Conservation (phyloP, 768 basidiomycete species). For the Boletus reticulatus region DNA sequence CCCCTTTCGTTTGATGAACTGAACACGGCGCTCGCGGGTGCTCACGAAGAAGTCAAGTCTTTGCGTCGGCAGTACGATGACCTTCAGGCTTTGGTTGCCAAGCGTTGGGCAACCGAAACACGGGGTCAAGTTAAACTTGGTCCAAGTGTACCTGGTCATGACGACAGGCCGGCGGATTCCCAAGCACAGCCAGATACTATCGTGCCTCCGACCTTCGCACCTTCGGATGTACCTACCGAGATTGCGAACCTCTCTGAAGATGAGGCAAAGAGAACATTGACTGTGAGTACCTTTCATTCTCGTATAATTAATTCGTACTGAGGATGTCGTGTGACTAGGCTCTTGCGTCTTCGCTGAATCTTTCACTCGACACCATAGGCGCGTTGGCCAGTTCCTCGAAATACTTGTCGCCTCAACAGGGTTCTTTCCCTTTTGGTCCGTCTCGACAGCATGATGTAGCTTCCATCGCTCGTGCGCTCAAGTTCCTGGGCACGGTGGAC, state of each 20-base stretch:
- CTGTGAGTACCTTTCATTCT: slow-evolving; percentile 13
- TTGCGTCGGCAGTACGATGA: slow-evolving; percentile 28
- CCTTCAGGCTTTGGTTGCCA: slow-evolving; percentile 18
- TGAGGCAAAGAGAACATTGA: slow-evolving; percentile 20
- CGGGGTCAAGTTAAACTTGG: background rate
- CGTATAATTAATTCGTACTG: background rate
- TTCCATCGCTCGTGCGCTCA: slow-evolving; percentile 22
- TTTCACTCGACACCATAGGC: slow-evolving; percentile 1
- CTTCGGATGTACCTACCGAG: slow-evolving; percentile 7
- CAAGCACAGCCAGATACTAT: background rate
- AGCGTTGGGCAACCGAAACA: slow-evolving; percentile 8
- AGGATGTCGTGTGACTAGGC: slow-evolving; percentile 5
- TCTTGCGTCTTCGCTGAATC: slow-evolving; percentile 11
- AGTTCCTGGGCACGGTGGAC: slow-evolving; percentile 26
- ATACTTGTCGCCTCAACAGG: background rate
- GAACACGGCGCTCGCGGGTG: slow-evolving; percentile 22
- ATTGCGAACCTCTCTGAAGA: slow-evolving; percentile 21
- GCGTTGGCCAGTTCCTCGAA: background rate
- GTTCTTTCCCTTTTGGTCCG: background rate
- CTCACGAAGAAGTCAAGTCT: slow-evolving; percentile 23
- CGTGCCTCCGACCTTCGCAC: background rate
- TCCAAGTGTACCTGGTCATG: background rate
- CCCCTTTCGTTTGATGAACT: slow-evolving; percentile 26
- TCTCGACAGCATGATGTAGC: slow-evolving; percentile 14
- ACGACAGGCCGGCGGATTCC: background rate